Evolutionary conservation across 371 early-diverging fungal species (phyloP).

Genomic region (Mortierella sp.): DNA sequence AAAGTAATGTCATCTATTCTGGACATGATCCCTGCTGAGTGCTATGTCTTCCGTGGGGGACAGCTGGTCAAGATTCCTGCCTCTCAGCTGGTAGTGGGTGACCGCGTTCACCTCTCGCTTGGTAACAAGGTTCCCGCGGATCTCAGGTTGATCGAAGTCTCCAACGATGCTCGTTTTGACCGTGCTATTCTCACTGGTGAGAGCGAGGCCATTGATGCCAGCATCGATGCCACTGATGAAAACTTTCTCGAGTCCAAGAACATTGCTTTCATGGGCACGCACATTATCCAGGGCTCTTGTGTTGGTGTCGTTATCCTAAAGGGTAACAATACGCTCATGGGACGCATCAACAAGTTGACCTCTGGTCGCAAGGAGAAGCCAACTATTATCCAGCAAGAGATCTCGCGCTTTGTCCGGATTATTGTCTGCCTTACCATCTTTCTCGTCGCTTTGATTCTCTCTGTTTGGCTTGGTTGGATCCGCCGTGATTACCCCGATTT

Average conservation of each 20-base stretch:
- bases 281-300: constrained; percentile 70
- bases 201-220: constrained; percentile 66
- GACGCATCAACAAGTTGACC: constrained; percentile 72
- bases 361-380: constrained; percentile 52
- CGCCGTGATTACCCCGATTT: constrained; percentile 61
- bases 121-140: constrained; percentile 83
- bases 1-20: constrained; percentile 80
- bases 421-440: constrained; percentile 69
- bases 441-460: constrained; percentile 58
- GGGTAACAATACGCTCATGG: constrained; percentile 76
- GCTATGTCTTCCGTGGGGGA: constrained; percentile 71
- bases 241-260: constrained; percentile 72
- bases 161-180: constrained; percentile 73
- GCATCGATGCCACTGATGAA: constrained; percentile 63
- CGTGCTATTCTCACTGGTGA: constrained; percentile 78
- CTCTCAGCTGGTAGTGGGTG: constrained; percentile 57
- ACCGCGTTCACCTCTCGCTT: constrained; percentile 67
- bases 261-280: constrained; percentile 75
- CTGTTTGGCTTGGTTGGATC: constrained; percentile 65
- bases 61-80: constrained; percentile 58
- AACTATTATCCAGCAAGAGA: constrained; percentile 75
- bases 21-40: constrained; percentile 73
- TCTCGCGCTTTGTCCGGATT: constrained; percentile 73
- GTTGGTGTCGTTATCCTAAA: constrained; percentile 70
- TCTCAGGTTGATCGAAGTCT: constrained; percentile 62